phyloP scores from a whole-genome alignment of 1,284 basidiomycete genomes.

The Microbotryum scabiosae region DNA sequence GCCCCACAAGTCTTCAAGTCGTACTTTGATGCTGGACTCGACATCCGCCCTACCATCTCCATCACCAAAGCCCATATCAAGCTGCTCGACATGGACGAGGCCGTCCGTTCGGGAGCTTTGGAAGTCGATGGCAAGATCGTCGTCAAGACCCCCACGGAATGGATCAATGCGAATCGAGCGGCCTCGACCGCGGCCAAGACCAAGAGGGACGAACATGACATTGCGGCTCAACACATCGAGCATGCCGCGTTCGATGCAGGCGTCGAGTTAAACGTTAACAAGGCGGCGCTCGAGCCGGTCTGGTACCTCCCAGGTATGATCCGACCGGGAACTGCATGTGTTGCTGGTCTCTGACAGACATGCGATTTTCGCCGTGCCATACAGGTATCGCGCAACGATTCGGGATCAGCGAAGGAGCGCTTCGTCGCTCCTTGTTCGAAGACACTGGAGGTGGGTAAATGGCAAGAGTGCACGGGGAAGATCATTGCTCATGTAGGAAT shows the following conservation, averaged over 20 bases:
- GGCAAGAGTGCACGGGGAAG: slow-evolving; percentile 1
- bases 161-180: slow-evolving; percentile 30
- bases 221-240: slow-evolving; percentile 53
- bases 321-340: background rate
- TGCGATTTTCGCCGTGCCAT: background rate
- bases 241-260: slow-evolving; percentile 54
- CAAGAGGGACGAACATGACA: slow-evolving; percentile 42
- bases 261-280: slow-evolving; percentile 75
- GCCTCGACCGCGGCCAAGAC: slow-evolving; percentile 41
- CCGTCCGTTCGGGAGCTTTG: slow-evolving; percentile 60
- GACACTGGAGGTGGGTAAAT: slow-evolving; percentile 46
- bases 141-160: slow-evolving; percentile 41
- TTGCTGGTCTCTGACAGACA: too few species aligned
- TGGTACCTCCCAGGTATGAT: slow-evolving; percentile 79
- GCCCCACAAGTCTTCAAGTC: slow-evolving; percentile 66
- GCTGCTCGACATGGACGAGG: slow-evolving; percentile 81
- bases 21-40: slow-evolving; percentile 46
- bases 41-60: slow-evolving; percentile 81
- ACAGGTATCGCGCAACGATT: slow-evolving; percentile 62
- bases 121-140: slow-evolving; percentile 76
- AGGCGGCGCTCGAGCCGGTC: slow-evolving; percentile 53
- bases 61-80: slow-evolving; percentile 78
- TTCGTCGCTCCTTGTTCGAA: slow-evolving; percentile 84
- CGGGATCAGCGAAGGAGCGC: slow-evolving; percentile 72
- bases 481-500: background rate